Evolutionary conservation across 2,329 filamentous ascomycete genomes (phyloP).

Genomic region (Helotiales sp.): DNA sequence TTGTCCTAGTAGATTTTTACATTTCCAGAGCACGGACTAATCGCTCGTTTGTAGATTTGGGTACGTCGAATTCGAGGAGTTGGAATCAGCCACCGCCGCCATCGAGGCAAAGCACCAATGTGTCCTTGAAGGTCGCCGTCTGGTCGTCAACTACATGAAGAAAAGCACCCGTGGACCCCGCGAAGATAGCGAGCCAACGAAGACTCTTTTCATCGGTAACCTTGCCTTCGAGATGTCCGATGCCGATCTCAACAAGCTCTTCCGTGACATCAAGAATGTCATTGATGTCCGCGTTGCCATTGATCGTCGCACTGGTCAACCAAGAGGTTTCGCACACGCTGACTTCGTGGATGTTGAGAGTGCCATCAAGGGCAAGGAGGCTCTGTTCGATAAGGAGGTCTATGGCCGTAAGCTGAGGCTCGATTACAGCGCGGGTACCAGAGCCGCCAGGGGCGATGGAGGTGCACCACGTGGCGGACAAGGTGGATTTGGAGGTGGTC

Average conservation of each 20-base stretch:
- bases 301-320: slow-evolving; percentile 77
- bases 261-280: slow-evolving; percentile 69
- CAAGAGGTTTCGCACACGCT: slow-evolving; percentile 80
- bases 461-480: neutral
- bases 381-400: slow-evolving; percentile 57
- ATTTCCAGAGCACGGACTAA: neutral
- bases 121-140: slow-evolving; percentile 62
- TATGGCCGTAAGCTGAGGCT: slow-evolving; percentile 66
- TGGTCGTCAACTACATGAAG: slow-evolving; percentile 57
- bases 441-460: slow-evolving; percentile 7
- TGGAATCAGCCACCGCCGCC: slow-evolving; percentile 54
- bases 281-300: slow-evolving; percentile 79
- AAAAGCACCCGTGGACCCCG: slow-evolving; percentile 26
- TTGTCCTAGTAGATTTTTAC: slow-evolving; percentile 10
- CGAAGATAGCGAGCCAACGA: slow-evolving; percentile 46
- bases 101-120: slow-evolving; percentile 58
- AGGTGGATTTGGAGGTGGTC: neutral
- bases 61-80: slow-evolving; percentile 59
- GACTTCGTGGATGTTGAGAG: slow-evolving; percentile 71
- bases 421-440: slow-evolving; percentile 50
- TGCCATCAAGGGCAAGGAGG: slow-evolving; percentile 59
- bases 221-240: slow-evolving; percentile 86
- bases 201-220: slow-evolving; percentile 80
- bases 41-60: slow-evolving; percentile 53
- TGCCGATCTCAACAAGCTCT: slow-evolving; percentile 75